Percentiles rank a stretch among this genome's conserved stretches.
phyloP scores from a whole-genome alignment of 148 eudicot species.

The Persicaria maculosa region DNA sequence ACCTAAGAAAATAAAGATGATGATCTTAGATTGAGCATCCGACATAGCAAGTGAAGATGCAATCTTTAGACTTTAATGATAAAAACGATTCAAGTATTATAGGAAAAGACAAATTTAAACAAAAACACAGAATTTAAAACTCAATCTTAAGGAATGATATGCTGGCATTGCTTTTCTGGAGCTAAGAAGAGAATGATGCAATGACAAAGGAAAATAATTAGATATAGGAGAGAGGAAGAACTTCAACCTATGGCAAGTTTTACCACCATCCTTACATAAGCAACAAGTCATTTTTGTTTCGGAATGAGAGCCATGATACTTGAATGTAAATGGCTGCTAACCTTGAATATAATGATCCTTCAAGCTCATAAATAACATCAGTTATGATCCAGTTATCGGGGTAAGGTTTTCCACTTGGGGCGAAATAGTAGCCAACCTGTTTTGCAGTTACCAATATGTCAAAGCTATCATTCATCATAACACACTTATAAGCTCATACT shows the following conservation, averaged over 20 bases:
- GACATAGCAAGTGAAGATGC: too few species aligned
- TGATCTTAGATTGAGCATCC: too few species aligned
- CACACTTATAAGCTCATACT: background rate
- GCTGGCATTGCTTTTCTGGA: too few species aligned
- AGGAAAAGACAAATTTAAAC: too few species aligned
- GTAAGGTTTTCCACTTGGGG: constrained; percentile 98
- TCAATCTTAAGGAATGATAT: too few species aligned
- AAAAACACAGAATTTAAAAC: too few species aligned
- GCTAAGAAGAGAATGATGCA: too few species aligned
- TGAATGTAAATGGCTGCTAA: constrained; percentile 19
- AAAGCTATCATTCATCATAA: constrained; percentile 30
- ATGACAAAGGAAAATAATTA: too few species aligned
- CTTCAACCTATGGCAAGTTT: too few species aligned
- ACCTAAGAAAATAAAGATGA: constrained; percentile 37
- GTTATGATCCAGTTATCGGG: constrained; percentile 99
- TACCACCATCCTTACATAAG: background rate
- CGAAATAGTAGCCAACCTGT: constrained; percentile 98
- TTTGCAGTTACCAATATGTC: constrained; percentile 45
- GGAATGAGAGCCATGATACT: background rate
- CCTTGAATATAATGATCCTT: constrained; percentile 91
- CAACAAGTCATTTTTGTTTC: background rate
- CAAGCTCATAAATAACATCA: constrained; percentile 84
- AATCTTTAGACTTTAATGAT: background rate
- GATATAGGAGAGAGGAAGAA: too few species aligned
- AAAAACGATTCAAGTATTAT: too few species aligned